Conservation (phyloP, 2,329 filamentous ascomycete genomes). For the Sclerotinia sclerotiorum region DNA sequence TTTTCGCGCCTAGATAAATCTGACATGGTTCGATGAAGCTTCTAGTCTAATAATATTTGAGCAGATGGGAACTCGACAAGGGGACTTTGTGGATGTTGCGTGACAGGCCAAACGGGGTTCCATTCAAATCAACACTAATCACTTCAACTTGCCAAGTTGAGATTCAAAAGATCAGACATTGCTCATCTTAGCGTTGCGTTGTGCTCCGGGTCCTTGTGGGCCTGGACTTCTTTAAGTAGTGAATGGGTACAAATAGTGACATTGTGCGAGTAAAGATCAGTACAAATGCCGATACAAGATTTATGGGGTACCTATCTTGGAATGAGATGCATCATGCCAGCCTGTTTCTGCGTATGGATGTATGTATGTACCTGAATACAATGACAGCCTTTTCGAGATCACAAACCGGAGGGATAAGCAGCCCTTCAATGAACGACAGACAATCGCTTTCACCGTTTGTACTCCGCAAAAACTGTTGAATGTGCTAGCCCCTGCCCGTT, state of each 20-base stretch:
- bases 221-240: background rate
- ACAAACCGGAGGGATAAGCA: background rate
- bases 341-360: background rate
- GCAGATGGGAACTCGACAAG: background rate
- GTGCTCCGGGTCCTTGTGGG: background rate
- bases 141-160: background rate
- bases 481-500: background rate
- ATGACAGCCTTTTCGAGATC: constrained; percentile 8
- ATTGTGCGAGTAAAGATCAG: background rate
- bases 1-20: background rate
- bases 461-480: background rate
- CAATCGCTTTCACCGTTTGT: background rate
- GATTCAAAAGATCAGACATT: constrained; percentile 11
- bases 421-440: background rate
- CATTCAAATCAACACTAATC: background rate
- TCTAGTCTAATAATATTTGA: background rate
- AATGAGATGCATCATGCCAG: background rate
- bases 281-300: background rate
- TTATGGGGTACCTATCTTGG: background rate
- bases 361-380: background rate
- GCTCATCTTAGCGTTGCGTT: constrained; percentile 2
- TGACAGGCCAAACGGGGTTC: background rate
- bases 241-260: background rate
- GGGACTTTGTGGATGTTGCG: background rate
- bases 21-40: constrained; percentile 14